These are phyloP conservation scores for Exophiala phaeomuriformis DNA, from an alignment of 2,329 filamentous ascomycete genomes.

Conservation along the genomic window DNA sequence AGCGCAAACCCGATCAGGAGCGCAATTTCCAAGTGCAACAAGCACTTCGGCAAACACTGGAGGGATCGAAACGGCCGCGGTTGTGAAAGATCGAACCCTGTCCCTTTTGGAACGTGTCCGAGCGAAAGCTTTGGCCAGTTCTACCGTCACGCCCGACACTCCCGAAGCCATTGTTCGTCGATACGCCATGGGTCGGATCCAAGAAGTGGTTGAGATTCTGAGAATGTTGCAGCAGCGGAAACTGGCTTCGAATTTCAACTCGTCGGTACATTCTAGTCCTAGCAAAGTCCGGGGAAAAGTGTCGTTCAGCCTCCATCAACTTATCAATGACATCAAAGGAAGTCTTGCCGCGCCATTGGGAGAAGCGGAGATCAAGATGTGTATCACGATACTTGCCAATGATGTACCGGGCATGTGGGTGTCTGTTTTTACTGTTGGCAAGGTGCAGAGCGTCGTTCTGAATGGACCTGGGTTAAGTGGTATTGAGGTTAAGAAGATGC, in stretches of 20 bases:
- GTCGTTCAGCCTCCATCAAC: constrained; percentile 59
- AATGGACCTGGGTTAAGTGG: constrained; percentile 22
- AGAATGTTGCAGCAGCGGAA: constrained; percentile 49
- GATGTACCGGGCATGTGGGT: constrained; percentile 47
- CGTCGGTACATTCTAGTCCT: constrained; percentile 28
- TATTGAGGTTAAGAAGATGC: constrained; percentile 16
- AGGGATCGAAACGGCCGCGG: constrained; percentile 2
- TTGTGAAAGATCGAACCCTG: constrained; percentile 35
- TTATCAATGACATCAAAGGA: constrained; percentile 60
- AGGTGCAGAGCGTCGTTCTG: constrained; percentile 22
- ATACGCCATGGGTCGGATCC: constrained; percentile 58
- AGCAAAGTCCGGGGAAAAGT: constrained; percentile 44
- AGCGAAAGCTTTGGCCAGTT: constrained; percentile 54
- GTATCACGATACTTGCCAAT: constrained; percentile 42
- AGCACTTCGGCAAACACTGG: not conserved
- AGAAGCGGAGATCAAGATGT: constrained; percentile 41
- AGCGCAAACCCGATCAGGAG: constrained; percentile 8
- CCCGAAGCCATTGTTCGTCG: constrained; percentile 53
- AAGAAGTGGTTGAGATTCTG: constrained; percentile 62
- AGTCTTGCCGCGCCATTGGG: constrained; percentile 51
- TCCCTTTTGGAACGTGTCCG: constrained; percentile 67
- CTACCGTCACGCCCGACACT: constrained; percentile 41
- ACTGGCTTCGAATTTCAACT: constrained; percentile 28
- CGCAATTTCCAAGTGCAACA: constrained; percentile 9
- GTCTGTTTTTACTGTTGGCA: constrained; percentile 34